Percentiles rank a stretch among this genome's conserved stretches.
These are phyloP conservation scores for Fragaria nilgerrensis DNA, from an alignment of 306 rosid species.

Conservation along the genomic window DNA sequence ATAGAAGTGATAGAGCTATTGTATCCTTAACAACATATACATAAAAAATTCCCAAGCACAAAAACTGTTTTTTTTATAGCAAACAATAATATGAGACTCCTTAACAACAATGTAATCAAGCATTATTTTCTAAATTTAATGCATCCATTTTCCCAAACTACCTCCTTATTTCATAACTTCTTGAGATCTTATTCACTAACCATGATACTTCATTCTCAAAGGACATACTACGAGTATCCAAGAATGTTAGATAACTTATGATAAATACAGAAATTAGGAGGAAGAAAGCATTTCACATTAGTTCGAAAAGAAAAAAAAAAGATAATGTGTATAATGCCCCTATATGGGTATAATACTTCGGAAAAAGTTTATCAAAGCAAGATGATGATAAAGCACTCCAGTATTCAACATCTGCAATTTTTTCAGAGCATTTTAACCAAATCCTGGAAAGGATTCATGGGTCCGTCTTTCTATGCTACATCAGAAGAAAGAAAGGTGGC, in stretches of 20 bases:
- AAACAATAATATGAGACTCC: neutral
- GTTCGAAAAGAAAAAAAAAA: neutral
- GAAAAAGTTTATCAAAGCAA: neutral
- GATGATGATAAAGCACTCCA: neutral
- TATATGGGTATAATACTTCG: neutral
- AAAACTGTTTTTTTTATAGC: neutral
- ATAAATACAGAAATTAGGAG: neutral
- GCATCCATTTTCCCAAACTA: neutral
- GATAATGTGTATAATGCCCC: neutral
- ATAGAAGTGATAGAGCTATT: neutral
- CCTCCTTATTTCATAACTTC: neutral
- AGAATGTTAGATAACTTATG: neutral
- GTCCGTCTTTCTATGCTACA: neutral
- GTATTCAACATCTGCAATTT: neutral
- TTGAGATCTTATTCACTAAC: conserved; percentile 1
- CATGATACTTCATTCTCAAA: neutral
- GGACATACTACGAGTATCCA: neutral
- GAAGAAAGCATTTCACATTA: neutral
- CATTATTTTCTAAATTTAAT: neutral
- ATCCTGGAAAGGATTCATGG: neutral
- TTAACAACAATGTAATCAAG: neutral
- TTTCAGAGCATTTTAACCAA: neutral
- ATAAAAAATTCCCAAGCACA: conserved; percentile 4
- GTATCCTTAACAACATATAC: neutral
- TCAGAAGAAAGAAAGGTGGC: neutral